Evolutionary conservation across 1,284 basidiomycete genomes (phyloP).

Genomic region (Ceratobasidium sp.): DNA sequence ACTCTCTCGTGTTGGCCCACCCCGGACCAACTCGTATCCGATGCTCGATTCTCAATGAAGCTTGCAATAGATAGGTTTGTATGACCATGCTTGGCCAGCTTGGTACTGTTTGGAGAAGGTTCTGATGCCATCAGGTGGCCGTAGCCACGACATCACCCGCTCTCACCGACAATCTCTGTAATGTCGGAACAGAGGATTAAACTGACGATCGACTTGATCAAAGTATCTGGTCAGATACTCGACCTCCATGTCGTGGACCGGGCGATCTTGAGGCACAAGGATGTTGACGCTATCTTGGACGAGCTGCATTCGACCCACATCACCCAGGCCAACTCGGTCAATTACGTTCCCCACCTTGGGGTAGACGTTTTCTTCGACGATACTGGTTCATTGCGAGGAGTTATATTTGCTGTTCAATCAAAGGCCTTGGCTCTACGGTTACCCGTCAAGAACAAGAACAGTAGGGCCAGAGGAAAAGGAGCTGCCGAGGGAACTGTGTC

Average conservation of each 20-base stretch:
- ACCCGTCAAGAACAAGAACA: neutral
- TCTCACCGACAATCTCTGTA: too few relatives aligned
- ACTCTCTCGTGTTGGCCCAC: too few relatives aligned
- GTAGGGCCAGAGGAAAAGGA: conserved; percentile 9
- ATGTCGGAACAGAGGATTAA: too few relatives aligned
- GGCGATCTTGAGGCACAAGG: conserved; percentile 7
- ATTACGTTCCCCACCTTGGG: conserved; percentile 12
- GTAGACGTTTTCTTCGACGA: conserved; percentile 35
- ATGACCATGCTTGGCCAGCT: too few relatives aligned
- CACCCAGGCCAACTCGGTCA: conserved; percentile 1
- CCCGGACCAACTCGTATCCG: too few relatives aligned
- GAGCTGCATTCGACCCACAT: neutral
- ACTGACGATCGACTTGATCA: too few relatives aligned
- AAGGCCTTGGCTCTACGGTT: conserved; percentile 16
- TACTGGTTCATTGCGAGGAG: conserved; percentile 4
- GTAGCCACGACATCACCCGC: conserved; percentile 29
- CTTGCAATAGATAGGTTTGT: too few relatives aligned
- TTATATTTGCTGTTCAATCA: conserved; percentile 14
- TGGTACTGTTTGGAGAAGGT: too few relatives aligned
- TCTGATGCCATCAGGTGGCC: neutral
- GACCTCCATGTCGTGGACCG: conserved; percentile 18
- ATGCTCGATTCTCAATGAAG: too few relatives aligned
- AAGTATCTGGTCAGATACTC: neutral
- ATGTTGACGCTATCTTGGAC: conserved; percentile 13
- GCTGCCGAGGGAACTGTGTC: neutral